Evolutionary conservation across 176 grass and related monocot species (phyloP), one percentile per base, ranked within the genome.

Genomic region (Saccharum officinarum): DNA sequence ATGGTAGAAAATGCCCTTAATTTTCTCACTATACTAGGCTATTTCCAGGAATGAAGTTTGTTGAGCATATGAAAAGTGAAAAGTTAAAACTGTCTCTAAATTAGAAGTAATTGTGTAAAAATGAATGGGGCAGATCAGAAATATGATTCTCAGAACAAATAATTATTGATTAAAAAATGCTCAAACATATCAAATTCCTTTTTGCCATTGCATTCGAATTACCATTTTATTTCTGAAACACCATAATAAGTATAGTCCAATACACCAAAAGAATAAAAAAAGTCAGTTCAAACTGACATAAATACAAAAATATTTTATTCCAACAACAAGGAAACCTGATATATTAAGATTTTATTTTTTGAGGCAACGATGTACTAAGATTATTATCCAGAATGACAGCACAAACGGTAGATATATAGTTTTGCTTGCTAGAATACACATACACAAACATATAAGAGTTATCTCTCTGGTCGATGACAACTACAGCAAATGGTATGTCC

Each of bases 1-100:
- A 63, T 7, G 4, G 64, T 15, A 67, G 4, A 14, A 33, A 31
- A 63, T 73, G 28, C 34, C 11, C 20, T 66, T 36, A 31, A 50
- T 74, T 50, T 74, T 74, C 15, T 49, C 34, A 23, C 18, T 71
- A n/a, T 78, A 57, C 8, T 79, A 59, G 20, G 4, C 14, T 49
- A 75, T 52, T 74, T 69, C 34, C 5, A 61, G 49, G 63, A 69
- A 68, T 76, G 49, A 57, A 45, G 7, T 67, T 46, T 23, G n/a
- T 31, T 22, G 33, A 7, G 10, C 33, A 83, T 44, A 84, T 25
- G 60, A 57, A 73, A 7, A 28, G 41, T 50, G 69, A 15, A 71
- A 83, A 50, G n/a, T 52, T 67, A 79, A 83, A 44, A 4, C 10
- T 62, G 47, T 38, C 60, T 8, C 18, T 69, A 34, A 75, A 73